A percentile compares a stretch with the other conserved stretches of the same genome.
Evolutionary conservation across 345 rosid species (phyloP).

Genomic region (Citrus sp.): DNA sequence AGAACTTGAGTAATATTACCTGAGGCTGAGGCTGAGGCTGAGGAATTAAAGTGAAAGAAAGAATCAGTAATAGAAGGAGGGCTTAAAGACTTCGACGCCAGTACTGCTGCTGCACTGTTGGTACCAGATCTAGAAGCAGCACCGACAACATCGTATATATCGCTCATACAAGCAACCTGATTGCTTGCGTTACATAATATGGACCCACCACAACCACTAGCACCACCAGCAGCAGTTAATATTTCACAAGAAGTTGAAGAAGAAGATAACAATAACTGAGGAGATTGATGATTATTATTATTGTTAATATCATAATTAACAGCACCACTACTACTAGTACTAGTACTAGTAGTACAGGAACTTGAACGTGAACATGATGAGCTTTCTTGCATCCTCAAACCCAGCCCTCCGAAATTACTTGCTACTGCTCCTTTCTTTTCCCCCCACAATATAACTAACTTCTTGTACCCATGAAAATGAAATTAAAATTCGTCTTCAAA

Average conservation of each 20-base stretch:
- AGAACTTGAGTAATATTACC: conserved; percentile 30
- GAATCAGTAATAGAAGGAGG: conserved; percentile 21
- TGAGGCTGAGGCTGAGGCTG: conserved; percentile 13
- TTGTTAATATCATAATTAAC: conserved; percentile 18
- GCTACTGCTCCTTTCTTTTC: conserved; percentile 15
- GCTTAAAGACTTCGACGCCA: conserved; percentile 20
- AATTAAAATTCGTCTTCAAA: neutral
- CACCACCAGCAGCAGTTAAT: neutral
- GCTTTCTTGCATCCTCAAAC: conserved; percentile 40
- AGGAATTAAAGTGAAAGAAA: conserved; percentile 29
- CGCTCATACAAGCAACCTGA: conserved; percentile 34
- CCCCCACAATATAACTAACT: conserved; percentile 24
- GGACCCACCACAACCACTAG: conserved; percentile 30
- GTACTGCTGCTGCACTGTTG: conserved; percentile 17
- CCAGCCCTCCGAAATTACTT: conserved; percentile 32
- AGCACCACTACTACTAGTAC: neutral
- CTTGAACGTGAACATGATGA: neutral
- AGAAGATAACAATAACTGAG: conserved; percentile 24
- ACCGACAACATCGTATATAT: conserved; percentile 39
- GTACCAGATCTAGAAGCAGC: conserved; percentile 21
- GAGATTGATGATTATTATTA: conserved; percentile 18
- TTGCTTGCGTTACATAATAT: conserved; percentile 40
- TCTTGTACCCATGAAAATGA: conserved; percentile 22
- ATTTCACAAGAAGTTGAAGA: conserved; percentile 15
- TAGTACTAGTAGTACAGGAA: neutral